These are phyloP conservation scores for Nothophoma quercina DNA, from an alignment of 2,329 filamentous ascomycete species.

Conservation along the genomic window DNA sequence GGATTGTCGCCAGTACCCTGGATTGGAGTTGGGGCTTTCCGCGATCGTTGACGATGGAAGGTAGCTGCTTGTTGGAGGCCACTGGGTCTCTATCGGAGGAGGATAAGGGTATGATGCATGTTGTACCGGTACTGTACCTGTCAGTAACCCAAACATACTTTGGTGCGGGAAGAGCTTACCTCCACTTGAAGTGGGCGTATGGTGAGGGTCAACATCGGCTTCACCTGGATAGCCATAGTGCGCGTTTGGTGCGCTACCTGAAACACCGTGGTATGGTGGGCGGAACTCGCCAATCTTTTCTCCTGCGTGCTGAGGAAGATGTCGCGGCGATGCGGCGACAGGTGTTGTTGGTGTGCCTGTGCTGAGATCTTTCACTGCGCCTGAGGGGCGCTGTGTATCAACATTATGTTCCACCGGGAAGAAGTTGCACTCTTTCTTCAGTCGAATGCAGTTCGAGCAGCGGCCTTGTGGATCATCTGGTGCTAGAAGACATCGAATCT, in stretches of 20 bases:
- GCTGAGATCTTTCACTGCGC: conserved; percentile 54
- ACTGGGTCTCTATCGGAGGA: conserved; percentile 47
- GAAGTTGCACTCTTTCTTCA: conserved; percentile 95
- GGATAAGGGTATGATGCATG: conserved; percentile 45
- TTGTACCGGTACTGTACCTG: conserved; percentile 38
- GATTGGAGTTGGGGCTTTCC: conserved; percentile 43
- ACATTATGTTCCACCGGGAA: conserved; percentile 82
- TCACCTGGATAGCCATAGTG: conserved; percentile 38
- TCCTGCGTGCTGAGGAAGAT: conserved; percentile 31
- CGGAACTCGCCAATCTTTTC: conserved; percentile 46
- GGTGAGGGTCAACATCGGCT: conserved; percentile 37
- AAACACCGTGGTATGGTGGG: conserved; percentile 30
- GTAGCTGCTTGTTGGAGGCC: conserved; percentile 41
- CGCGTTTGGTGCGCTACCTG: conserved; percentile 23
- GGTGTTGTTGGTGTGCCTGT: conserved; percentile 55
- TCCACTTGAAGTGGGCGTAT: conserved; percentile 30
- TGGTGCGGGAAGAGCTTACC: conserved; percentile 29
- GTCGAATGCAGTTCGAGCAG: conserved; percentile 89
- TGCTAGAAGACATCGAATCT: conserved; percentile 87
- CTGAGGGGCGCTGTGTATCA: conserved; percentile 57
- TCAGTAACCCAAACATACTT: conserved; percentile 21
- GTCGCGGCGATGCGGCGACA: conserved; percentile 58
- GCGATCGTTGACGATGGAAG: conserved; percentile 46
- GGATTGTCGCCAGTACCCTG: conserved; percentile 46
- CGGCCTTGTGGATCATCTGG: conserved; percentile 75